Percentiles rank a stretch among this genome's conserved stretches.
phyloP scores from a whole-genome alignment of 768 basidiomycete genomes.

The Ramaria sp. region DNA sequence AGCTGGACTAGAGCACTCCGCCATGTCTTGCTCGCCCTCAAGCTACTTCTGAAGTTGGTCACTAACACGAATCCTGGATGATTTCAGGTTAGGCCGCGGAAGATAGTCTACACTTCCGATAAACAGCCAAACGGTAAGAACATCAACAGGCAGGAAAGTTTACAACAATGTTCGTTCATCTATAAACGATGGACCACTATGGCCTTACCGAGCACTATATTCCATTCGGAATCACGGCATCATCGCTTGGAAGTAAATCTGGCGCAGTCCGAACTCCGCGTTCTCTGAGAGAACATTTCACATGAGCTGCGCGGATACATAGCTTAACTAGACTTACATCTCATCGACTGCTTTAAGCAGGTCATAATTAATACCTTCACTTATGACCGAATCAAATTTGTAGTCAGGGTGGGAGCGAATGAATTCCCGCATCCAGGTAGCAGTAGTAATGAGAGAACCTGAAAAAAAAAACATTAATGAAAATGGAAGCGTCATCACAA shows the following conservation, averaged over 20 bases:
- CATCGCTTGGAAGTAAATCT: conserved; percentile 52
- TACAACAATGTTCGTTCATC: not conserved
- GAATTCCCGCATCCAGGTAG: conserved; percentile 90
- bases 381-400: conserved; percentile 86
- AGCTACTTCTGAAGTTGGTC: conserved; percentile 80
- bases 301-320: not conserved
- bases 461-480: not conserved
- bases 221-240: conserved; percentile 30
- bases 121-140: not conserved
- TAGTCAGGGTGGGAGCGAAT: conserved; percentile 87
- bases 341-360: conserved; percentile 82
- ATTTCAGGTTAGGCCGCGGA: not conserved
- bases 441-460: conserved; percentile 79
- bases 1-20: conserved; percentile 89
- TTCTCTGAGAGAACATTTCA: conserved; percentile 34
- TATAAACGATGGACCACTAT: not conserved
- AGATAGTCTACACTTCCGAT: not conserved
- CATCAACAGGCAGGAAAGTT: not conserved
- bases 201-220: not conserved
- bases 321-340: conserved; percentile 48
- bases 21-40: conserved; percentile 82
- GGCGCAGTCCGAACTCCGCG: conserved; percentile 52
- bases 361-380: conserved; percentile 89
- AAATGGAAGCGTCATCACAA: not conserved
- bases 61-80: conserved; percentile 33